Evolutionary conservation across 2,329 filamentous ascomycete species (phyloP).

Genomic region (Neofusicoccum cordaticola): DNA sequence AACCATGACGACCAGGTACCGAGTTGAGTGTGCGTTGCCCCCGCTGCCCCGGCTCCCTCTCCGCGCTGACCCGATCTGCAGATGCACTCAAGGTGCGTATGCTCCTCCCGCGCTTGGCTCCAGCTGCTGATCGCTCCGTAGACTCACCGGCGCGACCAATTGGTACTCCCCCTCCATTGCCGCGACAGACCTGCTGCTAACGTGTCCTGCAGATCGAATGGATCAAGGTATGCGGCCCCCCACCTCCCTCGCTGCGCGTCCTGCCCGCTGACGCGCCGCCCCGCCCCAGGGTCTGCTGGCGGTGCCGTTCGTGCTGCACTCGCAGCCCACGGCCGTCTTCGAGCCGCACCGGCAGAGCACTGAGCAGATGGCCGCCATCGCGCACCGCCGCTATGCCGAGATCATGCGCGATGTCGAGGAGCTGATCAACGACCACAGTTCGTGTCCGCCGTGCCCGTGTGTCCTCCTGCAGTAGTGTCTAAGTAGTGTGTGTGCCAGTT

Average conservation of each 20-base stretch:
- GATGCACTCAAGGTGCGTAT: slow-evolving; percentile 62
- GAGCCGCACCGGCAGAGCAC: slow-evolving; percentile 65
- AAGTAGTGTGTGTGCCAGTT: slow-evolving; percentile 48
- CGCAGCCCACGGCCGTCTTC: slow-evolving; percentile 85
- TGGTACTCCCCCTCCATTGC: slow-evolving; percentile 60
- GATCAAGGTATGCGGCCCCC: slow-evolving; percentile 68
- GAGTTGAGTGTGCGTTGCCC: slow-evolving; percentile 38
- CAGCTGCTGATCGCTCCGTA: slow-evolving; percentile 42
- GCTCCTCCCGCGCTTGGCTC: not conserved
- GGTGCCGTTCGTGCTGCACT: slow-evolving; percentile 94
- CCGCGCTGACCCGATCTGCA: slow-evolving; percentile 28
- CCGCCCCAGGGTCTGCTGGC: slow-evolving; percentile 61
- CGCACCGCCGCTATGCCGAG: slow-evolving; percentile 86
- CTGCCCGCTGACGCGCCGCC: not conserved
- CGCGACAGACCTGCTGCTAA: slow-evolving; percentile 16
- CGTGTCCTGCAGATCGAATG: slow-evolving; percentile 64
- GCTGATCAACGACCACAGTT: slow-evolving; percentile 90
- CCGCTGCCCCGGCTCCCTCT: not conserved
- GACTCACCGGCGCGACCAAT: slow-evolving; percentile 86
- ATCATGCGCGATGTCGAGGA: slow-evolving; percentile 92
- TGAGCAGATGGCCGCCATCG: slow-evolving; percentile 70
- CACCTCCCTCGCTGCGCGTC: not conserved
- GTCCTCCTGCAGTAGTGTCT: slow-evolving; percentile 4
- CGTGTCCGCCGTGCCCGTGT: slow-evolving; percentile 22
- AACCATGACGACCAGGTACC: slow-evolving; percentile 42